Base-by-base conservation (phyloP, 2,329 filamentous ascomycete genomes). In the Lecanicillium sp. region DNA sequence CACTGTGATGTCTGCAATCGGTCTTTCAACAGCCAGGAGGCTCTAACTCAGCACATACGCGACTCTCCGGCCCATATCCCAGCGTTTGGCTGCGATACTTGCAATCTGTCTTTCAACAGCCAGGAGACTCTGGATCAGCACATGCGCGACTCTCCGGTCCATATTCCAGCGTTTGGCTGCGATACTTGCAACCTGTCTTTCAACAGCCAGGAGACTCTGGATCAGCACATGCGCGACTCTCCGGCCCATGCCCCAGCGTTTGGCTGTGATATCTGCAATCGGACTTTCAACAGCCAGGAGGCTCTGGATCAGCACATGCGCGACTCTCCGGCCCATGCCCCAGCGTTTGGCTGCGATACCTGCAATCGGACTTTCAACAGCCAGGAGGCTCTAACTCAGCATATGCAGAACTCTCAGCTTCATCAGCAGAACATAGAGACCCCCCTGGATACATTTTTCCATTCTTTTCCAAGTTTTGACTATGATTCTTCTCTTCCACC, bases 381-480 rank as follows among this genome's bases (percentile, higher is more conserved):
- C 20, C 29, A 36, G 29, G 41, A 44, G 14, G 29, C 41, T 24
- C 11, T 44, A 8, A 20, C 23, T 15, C 41, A 44, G 41, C 41
- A 44, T 29, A n/a, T 35, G 32, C 41, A 20, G 12, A 14, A 44
- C 32, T 44, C 41, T 24, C 20, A 20, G 21, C 32, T 26, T 36
- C 41, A 44, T 20, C 30, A 36, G n/a, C 19, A 44, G 29, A 36
- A 17, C 26, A 17, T 36, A 35, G 53, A 54, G 29, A 51, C 57
- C 33, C 54, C 53, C 4, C 33, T 56, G 6, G 51, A 53, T 14
- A 49, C 50, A 15, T 50, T 56, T 27, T 54, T 53, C 29, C 32
- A 51, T 15, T 49, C 54, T 36, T 51, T 49, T 43, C 42, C 44
- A 3, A 26, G 36, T 2, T 50, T 49, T 15, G 15, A 30, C 7